phyloP scores from a whole-genome alignment of 208 protist species.

The Acanthamoeba lenticulata region DNA sequence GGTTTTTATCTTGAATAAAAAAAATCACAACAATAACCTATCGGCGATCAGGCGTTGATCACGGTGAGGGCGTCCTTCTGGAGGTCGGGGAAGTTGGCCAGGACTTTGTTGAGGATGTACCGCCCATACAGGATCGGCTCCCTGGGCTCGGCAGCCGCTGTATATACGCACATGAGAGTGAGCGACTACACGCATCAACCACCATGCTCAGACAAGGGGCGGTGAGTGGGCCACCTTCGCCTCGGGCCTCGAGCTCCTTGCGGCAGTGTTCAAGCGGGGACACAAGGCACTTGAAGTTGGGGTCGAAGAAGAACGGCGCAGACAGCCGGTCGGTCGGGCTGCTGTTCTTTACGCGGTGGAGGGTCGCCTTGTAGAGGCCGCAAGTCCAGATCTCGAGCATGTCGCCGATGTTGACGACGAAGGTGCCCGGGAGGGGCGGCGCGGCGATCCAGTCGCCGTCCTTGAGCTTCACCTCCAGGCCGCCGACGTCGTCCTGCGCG shows the following conservation, averaged over 20 bases:
- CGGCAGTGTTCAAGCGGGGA: neutral
- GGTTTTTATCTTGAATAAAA: no score
- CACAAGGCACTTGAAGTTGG: constrained; percentile 10
- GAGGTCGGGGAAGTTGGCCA: neutral
- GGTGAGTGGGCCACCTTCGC: neutral
- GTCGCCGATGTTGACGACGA: neutral
- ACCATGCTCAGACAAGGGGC: neutral
- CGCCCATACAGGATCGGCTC: neutral
- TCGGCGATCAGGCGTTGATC: neutral
- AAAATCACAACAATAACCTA: no score
- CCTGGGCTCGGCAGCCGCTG: neutral
- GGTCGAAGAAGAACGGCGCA: neutral
- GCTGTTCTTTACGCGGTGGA: neutral
- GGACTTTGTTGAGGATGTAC: neutral
- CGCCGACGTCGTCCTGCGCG: neutral
- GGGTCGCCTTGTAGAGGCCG: neutral
- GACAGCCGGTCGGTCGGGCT: neutral
- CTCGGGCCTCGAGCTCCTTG: neutral
- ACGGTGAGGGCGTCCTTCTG: constrained; percentile 6
- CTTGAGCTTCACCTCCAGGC: neutral
- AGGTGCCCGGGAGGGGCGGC: neutral
- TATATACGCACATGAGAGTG: neutral
- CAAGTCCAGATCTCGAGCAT: neutral
- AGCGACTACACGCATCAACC: neutral
- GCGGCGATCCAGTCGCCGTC: neutral